Conservation (phyloP, 148 eudicot genomes). For the Rhododendron kiyosumense region DNA sequence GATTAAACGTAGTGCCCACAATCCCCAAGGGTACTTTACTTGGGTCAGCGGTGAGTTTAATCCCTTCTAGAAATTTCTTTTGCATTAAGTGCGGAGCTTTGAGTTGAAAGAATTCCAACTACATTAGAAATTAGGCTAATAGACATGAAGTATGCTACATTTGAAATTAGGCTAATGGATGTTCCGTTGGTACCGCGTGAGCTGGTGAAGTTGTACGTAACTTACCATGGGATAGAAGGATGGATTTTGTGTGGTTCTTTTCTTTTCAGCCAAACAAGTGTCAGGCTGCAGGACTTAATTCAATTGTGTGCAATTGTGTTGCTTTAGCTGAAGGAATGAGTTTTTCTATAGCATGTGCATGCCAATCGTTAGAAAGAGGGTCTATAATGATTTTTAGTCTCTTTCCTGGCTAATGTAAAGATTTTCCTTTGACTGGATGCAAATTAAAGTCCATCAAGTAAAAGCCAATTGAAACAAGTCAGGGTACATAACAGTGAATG, state of each 20-base stretch:
- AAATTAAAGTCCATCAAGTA: neutral
- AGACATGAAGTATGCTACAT: too few species aligned
- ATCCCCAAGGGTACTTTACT: neutral
- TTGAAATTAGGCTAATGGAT: neutral
- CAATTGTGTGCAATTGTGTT: neutral
- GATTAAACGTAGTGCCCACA: neutral
- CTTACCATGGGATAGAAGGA: neutral
- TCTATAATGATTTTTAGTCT: neutral
- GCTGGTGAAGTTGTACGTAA: neutral
- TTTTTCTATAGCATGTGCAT: neutral
- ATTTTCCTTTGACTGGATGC: neutral
- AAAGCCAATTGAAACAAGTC: neutral
- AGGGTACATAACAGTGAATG: neutral
- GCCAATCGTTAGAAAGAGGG: neutral
- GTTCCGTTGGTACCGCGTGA: neutral
- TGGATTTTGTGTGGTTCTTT: neutral
- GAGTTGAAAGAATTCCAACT: neutral
- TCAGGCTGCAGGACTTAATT: neutral
- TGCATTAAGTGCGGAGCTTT: neutral
- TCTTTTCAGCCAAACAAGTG: neutral
- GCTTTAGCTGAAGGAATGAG: neutral
- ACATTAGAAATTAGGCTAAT: neutral
- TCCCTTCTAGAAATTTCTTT: neutral
- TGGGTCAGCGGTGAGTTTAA: neutral
- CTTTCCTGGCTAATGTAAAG: neutral